These are phyloP conservation scores for Plasmopara viticola DNA, from an alignment of 352 stramenopile genomes.

Conservation along the genomic window DNA sequence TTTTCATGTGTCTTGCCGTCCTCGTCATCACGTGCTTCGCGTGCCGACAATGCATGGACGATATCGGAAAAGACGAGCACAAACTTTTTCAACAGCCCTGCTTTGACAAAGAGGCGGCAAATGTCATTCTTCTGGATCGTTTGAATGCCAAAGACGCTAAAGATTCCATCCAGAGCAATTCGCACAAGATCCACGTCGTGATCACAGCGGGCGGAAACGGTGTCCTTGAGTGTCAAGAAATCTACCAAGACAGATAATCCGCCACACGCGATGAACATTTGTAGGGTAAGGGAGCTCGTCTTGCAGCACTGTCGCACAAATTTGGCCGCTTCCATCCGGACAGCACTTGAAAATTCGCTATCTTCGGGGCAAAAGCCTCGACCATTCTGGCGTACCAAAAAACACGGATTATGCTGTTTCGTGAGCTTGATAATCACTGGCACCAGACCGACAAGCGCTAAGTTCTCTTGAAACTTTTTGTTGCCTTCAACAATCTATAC, in stretches of 20 bases:
- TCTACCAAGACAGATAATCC: slow-evolving; percentile 82
- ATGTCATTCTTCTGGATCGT: slow-evolving; percentile 92
- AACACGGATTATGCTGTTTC: slow-evolving; percentile 40
- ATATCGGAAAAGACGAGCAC: slow-evolving; percentile 84
- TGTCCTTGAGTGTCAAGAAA: slow-evolving; percentile 54
- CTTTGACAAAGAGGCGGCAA: slow-evolving; percentile 91
- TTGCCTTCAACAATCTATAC: slow-evolving; percentile 86
- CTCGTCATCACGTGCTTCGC: slow-evolving; percentile 18
- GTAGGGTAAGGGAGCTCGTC: slow-evolving; percentile 81
- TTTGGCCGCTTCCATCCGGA: slow-evolving; percentile 82
- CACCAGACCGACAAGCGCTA: slow-evolving; percentile 87
- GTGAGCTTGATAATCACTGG: slow-evolving; percentile 88
- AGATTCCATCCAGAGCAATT: slow-evolving; percentile 87
- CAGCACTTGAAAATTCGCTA: slow-evolving; percentile 37
- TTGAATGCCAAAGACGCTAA: slow-evolving; percentile 87
- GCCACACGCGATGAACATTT: slow-evolving; percentile 92
- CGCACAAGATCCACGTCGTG: slow-evolving; percentile 55
- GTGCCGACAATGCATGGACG: slow-evolving; percentile 27
- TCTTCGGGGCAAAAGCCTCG: slow-evolving; percentile 16
- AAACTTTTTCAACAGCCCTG: slow-evolving; percentile 85
- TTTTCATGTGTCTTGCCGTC: slow-evolving; percentile 1
- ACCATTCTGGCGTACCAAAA: slow-evolving; percentile 14
- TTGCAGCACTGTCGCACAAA: slow-evolving; percentile 87
- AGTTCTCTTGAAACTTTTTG: slow-evolving; percentile 86
- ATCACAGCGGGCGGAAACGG: slow-evolving; percentile 14